Conservation (phyloP, 1,284 basidiomycete species). For the Tilletia indica region DNA sequence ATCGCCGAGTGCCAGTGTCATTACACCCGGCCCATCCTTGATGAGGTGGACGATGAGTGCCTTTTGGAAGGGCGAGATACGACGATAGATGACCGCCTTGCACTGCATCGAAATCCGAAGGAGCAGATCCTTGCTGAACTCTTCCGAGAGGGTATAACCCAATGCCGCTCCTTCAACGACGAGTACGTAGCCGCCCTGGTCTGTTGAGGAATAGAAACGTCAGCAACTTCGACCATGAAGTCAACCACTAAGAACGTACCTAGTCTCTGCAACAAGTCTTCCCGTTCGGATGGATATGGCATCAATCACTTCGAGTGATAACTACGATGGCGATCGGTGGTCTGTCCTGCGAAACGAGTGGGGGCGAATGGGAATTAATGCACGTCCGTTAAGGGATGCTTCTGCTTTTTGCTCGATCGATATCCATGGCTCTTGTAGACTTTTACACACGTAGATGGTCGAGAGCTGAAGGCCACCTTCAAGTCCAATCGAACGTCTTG, state of each 20-base stretch:
- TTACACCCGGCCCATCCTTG: conserved; percentile 89
- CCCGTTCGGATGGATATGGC: too few species aligned
- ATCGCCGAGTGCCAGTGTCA: conserved; percentile 83
- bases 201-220: too few species aligned
- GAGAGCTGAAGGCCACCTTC: too few species aligned
- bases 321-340: too few species aligned
- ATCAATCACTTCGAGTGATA: too few species aligned
- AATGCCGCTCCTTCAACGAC: conserved; percentile 97
- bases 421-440: too few species aligned
- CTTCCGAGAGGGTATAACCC: conserved; percentile 75
- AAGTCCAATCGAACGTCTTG: too few species aligned
- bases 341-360: too few species aligned
- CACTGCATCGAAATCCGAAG: conserved; percentile 96
- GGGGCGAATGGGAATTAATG: too few species aligned
- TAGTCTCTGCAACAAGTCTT: conserved; percentile 64
- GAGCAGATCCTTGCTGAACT: conserved; percentile 72
- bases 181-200: conserved; percentile 78
- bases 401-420: too few species aligned
- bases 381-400: too few species aligned
- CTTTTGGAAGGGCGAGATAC: conserved; percentile 96
- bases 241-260: conserved; percentile 60
- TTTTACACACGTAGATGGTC: too few species aligned
- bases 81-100: conserved; percentile 96
- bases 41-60: conserved; percentile 97
- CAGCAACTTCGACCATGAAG: conserved; percentile 49